Conservation (phyloP, 2,329 filamentous ascomycete species). For the Trichoderma semiorbis region DNA sequence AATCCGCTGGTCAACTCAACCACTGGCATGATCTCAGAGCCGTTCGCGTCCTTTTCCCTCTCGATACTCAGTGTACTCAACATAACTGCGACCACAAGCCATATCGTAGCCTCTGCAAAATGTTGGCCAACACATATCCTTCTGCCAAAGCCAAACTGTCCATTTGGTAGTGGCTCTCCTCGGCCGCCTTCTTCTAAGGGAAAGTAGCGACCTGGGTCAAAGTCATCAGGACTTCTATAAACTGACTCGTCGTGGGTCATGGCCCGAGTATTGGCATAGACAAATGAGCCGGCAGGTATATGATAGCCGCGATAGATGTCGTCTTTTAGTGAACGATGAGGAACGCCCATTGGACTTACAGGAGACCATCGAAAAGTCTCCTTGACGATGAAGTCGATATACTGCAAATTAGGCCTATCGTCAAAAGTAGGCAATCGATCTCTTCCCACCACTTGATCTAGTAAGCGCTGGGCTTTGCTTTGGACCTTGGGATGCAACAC, state of each 20-base stretch:
- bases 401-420: slow-evolving; percentile 42
- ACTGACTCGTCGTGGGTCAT: slow-evolving; percentile 41
- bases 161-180: slow-evolving; percentile 45
- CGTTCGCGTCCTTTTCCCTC: slow-evolving; percentile 32
- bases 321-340: slow-evolving; percentile 51
- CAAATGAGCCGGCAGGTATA: slow-evolving; percentile 51
- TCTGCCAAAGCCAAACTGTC: slow-evolving; percentile 52
- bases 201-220: slow-evolving; percentile 45
- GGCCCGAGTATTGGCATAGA: slow-evolving; percentile 42
- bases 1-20: slow-evolving; percentile 28
- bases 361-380: slow-evolving; percentile 46
- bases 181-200: slow-evolving; percentile 34
- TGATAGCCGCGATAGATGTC: slow-evolving; percentile 55
- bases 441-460: slow-evolving; percentile 46
- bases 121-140: slow-evolving; percentile 49
- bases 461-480: slow-evolving; percentile 41
- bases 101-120: slow-evolving; percentile 45
- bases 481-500: slow-evolving; percentile 43
- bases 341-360: slow-evolving; percentile 48
- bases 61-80: slow-evolving; percentile 38
- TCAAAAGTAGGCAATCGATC: slow-evolving; percentile 44
- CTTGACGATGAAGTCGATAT: slow-evolving; percentile 45
- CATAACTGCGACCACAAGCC: slow-evolving; percentile 39
- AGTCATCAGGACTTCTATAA: slow-evolving; percentile 41
- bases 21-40: slow-evolving; percentile 32